Evolutionary conservation across 495 filamentous ascomycete genomes (phyloP).

Genomic region (Penicillium longicatenatum): DNA sequence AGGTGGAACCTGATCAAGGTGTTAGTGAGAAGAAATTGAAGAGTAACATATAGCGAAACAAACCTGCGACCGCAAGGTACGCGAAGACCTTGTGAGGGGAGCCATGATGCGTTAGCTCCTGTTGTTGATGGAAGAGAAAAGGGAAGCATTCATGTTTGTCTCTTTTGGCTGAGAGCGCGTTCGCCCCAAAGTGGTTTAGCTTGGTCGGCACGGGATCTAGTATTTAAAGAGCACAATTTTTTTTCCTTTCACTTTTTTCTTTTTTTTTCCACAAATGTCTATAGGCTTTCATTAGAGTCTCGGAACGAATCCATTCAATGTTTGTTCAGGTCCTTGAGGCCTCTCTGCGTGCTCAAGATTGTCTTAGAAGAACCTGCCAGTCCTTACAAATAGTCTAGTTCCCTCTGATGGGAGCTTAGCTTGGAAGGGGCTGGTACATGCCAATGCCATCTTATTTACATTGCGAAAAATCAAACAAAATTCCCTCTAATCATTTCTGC

Average conservation of each 20-base stretch:
- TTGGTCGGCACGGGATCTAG: conserved; percentile 24
- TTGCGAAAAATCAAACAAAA: background rate
- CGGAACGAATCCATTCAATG: conserved; percentile 89
- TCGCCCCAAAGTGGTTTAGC: conserved; percentile 37
- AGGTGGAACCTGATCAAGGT: conserved; percentile 28
- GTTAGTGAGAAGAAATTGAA: conserved; percentile 19
- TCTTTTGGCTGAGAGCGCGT: conserved; percentile 42
- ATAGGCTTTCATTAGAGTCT: conserved; percentile 99
- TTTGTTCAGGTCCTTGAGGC: conserved; percentile 88
- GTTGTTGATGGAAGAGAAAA: conserved; percentile 17
- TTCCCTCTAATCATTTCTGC: conserved; percentile 2
- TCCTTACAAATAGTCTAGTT: conserved; percentile 68
- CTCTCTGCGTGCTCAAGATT: conserved; percentile 98
- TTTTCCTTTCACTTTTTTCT: conserved; percentile 56
- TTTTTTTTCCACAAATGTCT: conserved; percentile 58
- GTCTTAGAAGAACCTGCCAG: conserved; percentile 80
- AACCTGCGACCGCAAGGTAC: conserved; percentile 21
- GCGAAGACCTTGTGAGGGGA: conserved; percentile 31
- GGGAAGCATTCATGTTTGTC: conserved; percentile 30
- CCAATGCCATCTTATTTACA: conserved; percentile 19
- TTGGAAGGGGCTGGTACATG: conserved; percentile 54
- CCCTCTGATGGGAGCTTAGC: conserved; percentile 55
- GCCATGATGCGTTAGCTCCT: conserved; percentile 27
- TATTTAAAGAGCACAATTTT: conserved; percentile 28
- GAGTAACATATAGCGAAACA: background rate